Evolutionary conservation across 73 alveolate genomes (phyloP).

Genomic region (Tetrahymena thermophila): DNA sequence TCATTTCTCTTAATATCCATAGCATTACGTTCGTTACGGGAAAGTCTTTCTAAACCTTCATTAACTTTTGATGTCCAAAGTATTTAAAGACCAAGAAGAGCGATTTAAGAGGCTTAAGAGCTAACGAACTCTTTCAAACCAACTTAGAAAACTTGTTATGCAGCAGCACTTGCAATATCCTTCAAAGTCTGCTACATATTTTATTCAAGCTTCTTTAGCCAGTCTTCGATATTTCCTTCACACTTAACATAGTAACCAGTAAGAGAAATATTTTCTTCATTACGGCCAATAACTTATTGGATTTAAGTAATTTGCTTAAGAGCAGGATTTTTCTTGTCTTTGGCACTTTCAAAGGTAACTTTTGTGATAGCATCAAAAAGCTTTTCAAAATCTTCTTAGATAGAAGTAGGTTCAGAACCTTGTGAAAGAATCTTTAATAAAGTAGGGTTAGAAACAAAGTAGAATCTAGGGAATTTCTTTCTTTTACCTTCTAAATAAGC

Average conservation of each 20-base stretch:
- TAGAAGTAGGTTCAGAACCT: constrained; percentile 94
- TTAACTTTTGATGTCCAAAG: constrained; percentile 87
- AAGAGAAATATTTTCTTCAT: constrained; percentile 85
- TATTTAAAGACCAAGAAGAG: constrained; percentile 82
- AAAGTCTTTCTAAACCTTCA: constrained; percentile 77
- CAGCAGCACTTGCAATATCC: constrained; percentile 56
- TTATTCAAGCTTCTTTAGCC: constrained; percentile 95
- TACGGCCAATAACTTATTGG: constrained; percentile 75
- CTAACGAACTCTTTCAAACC: constrained; percentile 65
- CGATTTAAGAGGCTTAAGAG: constrained; percentile 63
- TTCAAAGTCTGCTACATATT: constrained; percentile 81
- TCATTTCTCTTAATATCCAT: constrained; percentile 72
- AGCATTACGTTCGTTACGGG: constrained; percentile 60
- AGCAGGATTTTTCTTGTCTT: constrained; percentile 79
- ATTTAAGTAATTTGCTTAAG: constrained; percentile 62
- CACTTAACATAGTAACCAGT: constrained; percentile 93
- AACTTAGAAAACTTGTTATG: constrained; percentile 60
- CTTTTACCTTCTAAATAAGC: constrained; percentile 99
- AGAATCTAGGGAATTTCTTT: constrained; percentile 99
- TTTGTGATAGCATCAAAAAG: constrained; percentile 98
- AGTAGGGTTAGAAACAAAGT: constrained; percentile 98
- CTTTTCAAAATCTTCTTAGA: constrained; percentile 95
- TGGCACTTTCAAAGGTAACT: constrained; percentile 91
- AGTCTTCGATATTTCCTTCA: constrained; percentile 99
- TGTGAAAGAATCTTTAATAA: constrained; percentile 96